Percentiles rank a stretch among this genome's conserved stretches.
phyloP scores from a whole-genome alignment of 257 asterid species.

The Gardenia jasminoides region DNA sequence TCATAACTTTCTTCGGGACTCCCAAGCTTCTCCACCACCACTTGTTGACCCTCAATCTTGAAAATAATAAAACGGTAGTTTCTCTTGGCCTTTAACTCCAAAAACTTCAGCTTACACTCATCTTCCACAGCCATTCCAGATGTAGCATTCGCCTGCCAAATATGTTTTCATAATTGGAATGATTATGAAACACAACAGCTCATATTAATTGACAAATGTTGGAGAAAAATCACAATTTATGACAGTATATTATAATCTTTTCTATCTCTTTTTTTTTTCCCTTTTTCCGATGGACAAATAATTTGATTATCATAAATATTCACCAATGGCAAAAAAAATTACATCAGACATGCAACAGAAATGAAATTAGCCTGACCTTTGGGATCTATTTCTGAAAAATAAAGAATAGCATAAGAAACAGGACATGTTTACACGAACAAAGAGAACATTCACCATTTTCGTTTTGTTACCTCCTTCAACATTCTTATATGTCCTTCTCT shows the following conservation, averaged over 20 bases:
- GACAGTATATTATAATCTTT: neutral
- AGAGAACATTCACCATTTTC: neutral
- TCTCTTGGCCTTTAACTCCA: slow-evolving; percentile 70
- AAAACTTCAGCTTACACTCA: slow-evolving; percentile 72
- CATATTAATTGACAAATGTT: neutral
- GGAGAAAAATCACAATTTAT: neutral
- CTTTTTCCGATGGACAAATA: too few relatives aligned
- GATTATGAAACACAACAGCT: neutral
- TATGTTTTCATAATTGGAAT: neutral
- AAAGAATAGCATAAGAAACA: neutral
- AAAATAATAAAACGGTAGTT: slow-evolving; percentile 63
- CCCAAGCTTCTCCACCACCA: slow-evolving; percentile 76
- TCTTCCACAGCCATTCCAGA: slow-evolving; percentile 82
- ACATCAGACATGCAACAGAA: too few relatives aligned
- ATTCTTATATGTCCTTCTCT: neutral
- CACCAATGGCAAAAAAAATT: too few relatives aligned
- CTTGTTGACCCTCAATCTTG: slow-evolving; percentile 63
- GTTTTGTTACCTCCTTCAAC: too few relatives aligned
- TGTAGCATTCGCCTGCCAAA: slow-evolving; percentile 57
- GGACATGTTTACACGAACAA: neutral
- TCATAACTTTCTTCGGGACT: slow-evolving; percentile 51
- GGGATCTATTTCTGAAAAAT: neutral
- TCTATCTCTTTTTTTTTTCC: neutral
- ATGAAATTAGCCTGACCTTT: neutral
- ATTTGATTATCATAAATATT: too few relatives aligned